Percentiles rank a stretch among this genome's conserved stretches.
Conservation (phyloP, 2,329 filamentous ascomycete species). For the Ophiostoma piceae region DNA sequence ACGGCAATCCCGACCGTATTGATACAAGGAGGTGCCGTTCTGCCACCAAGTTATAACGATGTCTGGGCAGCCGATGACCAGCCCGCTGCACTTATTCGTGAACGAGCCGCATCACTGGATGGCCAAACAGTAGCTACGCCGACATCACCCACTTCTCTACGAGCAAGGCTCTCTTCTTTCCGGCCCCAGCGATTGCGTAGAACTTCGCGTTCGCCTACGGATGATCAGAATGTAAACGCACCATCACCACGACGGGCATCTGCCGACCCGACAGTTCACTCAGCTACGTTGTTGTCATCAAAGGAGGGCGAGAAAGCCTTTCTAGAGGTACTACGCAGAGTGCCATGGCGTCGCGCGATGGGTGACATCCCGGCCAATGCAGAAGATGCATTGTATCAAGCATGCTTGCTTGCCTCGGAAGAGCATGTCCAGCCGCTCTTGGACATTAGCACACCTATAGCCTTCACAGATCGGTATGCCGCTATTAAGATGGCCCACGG, state of each 20-base stretch:
- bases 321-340: neutral
- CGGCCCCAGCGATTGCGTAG: neutral
- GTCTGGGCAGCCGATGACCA: neutral
- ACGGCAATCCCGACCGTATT: neutral
- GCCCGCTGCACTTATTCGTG: neutral
- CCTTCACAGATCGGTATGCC: neutral
- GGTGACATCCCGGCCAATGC: neutral
- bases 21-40: neutral
- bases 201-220: neutral
- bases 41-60: neutral
- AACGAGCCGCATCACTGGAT: neutral
- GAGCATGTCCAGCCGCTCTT: neutral
- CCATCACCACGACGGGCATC: neutral
- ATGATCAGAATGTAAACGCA: neutral
- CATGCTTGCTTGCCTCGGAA: neutral
- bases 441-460: neutral
- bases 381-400: neutral
- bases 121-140: neutral
- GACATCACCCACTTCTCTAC: neutral
- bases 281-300: neutral
- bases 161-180: neutral
- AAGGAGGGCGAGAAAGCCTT: neutral
- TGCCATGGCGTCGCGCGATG: neutral
- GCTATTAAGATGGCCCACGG: neutral
- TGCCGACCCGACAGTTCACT: neutral